Percentiles rank a stretch among this genome's conserved stretches.
Evolutionary conservation across 73 alveolate species (phyloP).

Genomic region (Tetrahymena thermophila): DNA sequence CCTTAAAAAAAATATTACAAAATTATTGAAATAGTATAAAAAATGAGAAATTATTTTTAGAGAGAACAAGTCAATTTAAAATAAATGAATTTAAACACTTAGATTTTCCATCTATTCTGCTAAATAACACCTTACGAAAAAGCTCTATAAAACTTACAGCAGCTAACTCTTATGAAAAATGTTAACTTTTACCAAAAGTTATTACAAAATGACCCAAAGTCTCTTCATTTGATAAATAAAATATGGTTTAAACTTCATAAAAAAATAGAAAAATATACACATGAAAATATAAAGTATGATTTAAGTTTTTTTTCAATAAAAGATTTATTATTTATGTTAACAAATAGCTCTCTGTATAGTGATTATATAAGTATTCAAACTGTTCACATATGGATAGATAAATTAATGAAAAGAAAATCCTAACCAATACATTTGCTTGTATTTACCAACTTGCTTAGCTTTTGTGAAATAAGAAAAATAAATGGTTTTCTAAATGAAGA

Average conservation of each 20-base stretch:
- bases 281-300: neutral
- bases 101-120: neutral
- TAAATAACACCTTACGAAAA: neutral
- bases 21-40: neutral
- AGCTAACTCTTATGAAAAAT: neutral
- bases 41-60: neutral
- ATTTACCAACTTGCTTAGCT: neutral
- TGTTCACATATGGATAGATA: neutral
- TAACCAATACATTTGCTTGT: neutral
- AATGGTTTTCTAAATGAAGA: neutral
- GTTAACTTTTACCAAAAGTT: neutral
- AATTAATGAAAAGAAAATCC: neutral
- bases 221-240: neutral
- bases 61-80: neutral
- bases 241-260: neutral
- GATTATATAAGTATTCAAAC: neutral
- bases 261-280: neutral
- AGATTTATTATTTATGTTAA: neutral
- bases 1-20: neutral
- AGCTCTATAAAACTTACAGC: neutral
- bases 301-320: neutral
- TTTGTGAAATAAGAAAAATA: neutral
- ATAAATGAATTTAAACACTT: neutral
- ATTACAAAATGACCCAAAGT: neutral
- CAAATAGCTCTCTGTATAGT: neutral